Base-by-base conservation (phyloP, 495 filamentous ascomycete species). In the Amphirosellinia nigrospora region DNA sequence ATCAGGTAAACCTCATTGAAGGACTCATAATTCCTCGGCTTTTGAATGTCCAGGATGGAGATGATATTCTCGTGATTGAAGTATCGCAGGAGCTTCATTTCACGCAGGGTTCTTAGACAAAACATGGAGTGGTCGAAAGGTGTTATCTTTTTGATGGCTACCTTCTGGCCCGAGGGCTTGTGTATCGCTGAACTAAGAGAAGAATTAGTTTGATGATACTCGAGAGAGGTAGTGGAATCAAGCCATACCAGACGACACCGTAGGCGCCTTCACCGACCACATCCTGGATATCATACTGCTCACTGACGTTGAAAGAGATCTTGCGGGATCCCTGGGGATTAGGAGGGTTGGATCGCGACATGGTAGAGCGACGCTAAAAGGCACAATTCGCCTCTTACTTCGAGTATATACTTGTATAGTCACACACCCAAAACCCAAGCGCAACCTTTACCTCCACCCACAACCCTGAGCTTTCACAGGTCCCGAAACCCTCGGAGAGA, bases 1-100 rank as follows among this genome's bases (percentile, higher is more conserved):
- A 99, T 98, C 70, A 99, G 89, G 81, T 99, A 99, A 58, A 99
- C 96, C 82, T 99, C 96, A 59, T 93, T 95, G 81, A 99, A 99
- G 55, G 89, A 91, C 75, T 98, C 94, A 75, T 95, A 98, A 83
- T 92, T 95, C 73, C 95, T 87, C 28, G 96, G 96, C 84, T 97
- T 96, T 83, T 99, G 96, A 74, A 99, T 98, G 81, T 99, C 96
- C 61, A 99, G 86, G 74, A 99, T 99, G 43, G 94, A 97, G 78
- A 99, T 99, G 82, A 99, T 98, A 82, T 99, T 99, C 82, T 99
- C 96, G 78, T 99, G 96, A 83, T 99, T 99, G 87, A 99, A 99
- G 82, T 99, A 98, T 73, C 96, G 89, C 72, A 99, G 85, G 66
- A 99, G 86, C 88, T 99, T 99, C 96, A 99, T 99, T 83, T 99